Evolutionary conservation across 73 alveolate genomes (phyloP).

Genomic region (Paramecium bursaria): DNA sequence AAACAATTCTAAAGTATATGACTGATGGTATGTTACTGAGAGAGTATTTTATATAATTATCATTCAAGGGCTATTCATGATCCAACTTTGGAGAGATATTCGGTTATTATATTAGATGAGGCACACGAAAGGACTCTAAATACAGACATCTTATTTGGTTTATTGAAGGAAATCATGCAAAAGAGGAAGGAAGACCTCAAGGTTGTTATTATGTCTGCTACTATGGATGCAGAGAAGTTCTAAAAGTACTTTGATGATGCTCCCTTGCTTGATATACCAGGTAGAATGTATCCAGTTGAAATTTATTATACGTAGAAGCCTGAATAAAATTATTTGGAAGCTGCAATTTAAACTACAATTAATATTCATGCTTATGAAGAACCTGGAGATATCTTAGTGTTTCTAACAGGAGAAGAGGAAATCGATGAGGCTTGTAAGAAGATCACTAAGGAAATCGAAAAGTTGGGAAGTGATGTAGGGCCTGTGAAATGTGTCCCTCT

Average conservation of each 20-base stretch:
- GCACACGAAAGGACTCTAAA: constrained; percentile 99
- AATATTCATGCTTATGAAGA: constrained; percentile 94
- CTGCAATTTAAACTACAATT: constrained; percentile 95
- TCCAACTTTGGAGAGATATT: constrained; percentile 88
- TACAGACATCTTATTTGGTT: constrained; percentile 98
- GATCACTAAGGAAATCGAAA: constrained; percentile 85
- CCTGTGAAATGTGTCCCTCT: constrained; percentile 91
- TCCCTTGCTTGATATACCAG: constrained; percentile 96
- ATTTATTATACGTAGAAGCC: constrained; percentile 94
- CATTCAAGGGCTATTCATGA: constrained; percentile 91
- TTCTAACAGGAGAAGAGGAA: constrained; percentile 99
- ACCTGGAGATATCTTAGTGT: constrained; percentile 96
- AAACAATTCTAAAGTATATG: constrained; percentile 93
- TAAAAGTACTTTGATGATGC: constrained; percentile 95
- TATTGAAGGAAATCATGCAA: constrained; percentile 94
- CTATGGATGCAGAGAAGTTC: constrained; percentile 98
- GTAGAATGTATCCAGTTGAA: constrained; percentile 98
- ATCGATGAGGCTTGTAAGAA: constrained; percentile 93
- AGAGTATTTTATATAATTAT: constrained; percentile 68
- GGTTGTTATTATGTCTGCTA: constrained; percentile 98
- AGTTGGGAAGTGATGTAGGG: constrained; percentile 76
- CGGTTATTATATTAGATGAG: constrained; percentile 98
- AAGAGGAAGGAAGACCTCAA: constrained; percentile 94
- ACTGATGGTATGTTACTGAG: constrained; percentile 96
- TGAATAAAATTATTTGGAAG: constrained; percentile 95